Evolutionary conservation across 129 eudicot genomes (phyloP).

Genomic region (Helianthus annuus): HanXRQr2.0-SUNRISE NC_035433.2:12610529-12611028

Average conservation of each 20-base stretch:
- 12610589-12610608: slow-evolving; percentile 70
- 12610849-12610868: no score
- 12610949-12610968: no score
- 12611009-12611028: no score
- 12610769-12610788: slow-evolving; percentile 20
- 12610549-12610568: slow-evolving; percentile 49
- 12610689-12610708: slow-evolving; percentile 63
- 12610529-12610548: slow-evolving; percentile 85
- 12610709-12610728: slow-evolving; percentile 83
- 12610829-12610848: neutral
- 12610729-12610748: slow-evolving; percentile 29
- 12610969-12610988: no score
- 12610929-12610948: no score
- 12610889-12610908: no score
- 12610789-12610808: slow-evolving; percentile 4
- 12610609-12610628: slow-evolving; percentile 34
- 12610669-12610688: slow-evolving; percentile 55
- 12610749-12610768: slow-evolving; percentile 11
- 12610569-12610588: slow-evolving; percentile 69
- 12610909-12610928: no score
- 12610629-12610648: slow-evolving; percentile 29
- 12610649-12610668: slow-evolving; percentile 61
- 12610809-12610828: neutral
- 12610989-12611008: no score
- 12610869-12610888: no score